These are phyloP conservation scores for Apiotrichum siamense DNA, from an alignment of 1,284 basidiomycete genomes.

Conservation along the genomic window DNA sequence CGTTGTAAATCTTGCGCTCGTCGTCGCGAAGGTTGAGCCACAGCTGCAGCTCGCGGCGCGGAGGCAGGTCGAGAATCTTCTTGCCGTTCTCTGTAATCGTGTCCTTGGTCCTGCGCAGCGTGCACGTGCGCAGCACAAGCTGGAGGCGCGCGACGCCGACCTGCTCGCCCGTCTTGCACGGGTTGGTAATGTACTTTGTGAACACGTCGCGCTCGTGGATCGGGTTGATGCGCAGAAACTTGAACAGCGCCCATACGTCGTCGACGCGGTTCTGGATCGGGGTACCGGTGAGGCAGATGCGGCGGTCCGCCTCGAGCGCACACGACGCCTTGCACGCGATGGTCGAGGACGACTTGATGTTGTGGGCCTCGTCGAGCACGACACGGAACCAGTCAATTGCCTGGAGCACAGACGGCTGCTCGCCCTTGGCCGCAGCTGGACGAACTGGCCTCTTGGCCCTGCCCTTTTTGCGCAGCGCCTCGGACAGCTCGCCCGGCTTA, in stretches of 20 bases:
- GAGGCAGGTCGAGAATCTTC: constrained; percentile 77
- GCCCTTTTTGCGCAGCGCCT: constrained; percentile 52
- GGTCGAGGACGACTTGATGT: constrained; percentile 91
- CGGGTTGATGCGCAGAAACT: constrained; percentile 86
- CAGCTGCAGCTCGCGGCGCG: constrained; percentile 76
- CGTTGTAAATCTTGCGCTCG: constrained; percentile 83
- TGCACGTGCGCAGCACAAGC: constrained; percentile 94
- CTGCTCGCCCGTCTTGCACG: constrained; percentile 86
- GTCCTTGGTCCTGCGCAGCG: constrained; percentile 93
- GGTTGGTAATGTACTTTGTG: constrained; percentile 86
- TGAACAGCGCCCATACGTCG: constrained; percentile 93
- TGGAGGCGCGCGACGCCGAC: constrained; percentile 89
- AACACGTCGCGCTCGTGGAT: constrained; percentile 89
- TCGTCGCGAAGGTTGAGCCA: constrained; percentile 75
- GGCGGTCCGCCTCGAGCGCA: constrained; percentile 85
- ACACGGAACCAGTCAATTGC: constrained; percentile 96
- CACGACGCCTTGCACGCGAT: constrained; percentile 92
- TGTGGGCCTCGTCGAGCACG: constrained; percentile 96
- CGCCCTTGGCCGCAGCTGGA: constrained; percentile 48
- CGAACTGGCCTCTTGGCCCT: constrained; percentile 36
- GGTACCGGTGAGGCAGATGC: constrained; percentile 91
- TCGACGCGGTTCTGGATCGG: constrained; percentile 99
- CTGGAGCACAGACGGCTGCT: constrained; percentile 80
- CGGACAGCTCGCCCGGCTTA: constrained; percentile 51
- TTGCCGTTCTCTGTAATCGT: constrained; percentile 72